Conservation (phyloP, 108 stramenopile species). For the Cyclotella choctawhatcheeana region DNA sequence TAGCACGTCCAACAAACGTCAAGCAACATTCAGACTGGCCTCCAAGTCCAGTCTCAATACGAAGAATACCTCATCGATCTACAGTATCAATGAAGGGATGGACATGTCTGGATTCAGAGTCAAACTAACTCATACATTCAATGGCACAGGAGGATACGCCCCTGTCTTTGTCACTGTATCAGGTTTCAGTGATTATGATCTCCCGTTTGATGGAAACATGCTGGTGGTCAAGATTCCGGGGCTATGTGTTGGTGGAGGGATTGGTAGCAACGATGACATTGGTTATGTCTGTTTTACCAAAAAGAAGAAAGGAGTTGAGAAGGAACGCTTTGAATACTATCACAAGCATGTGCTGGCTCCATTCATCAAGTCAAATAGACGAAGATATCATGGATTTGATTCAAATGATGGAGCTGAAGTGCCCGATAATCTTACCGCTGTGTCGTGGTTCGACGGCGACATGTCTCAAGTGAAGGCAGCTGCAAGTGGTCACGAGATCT, state of each 20-base stretch:
- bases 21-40: slow-evolving; percentile 1
- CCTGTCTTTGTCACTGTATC: slow-evolving; percentile 1
- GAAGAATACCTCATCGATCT: background rate
- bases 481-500: background rate
- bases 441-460: slow-evolving; percentile 1
- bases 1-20: background rate
- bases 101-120: background rate
- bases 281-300: background rate
- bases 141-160: background rate
- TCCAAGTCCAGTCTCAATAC: background rate
- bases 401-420: background rate
- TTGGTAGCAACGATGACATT: background rate
- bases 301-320: background rate
- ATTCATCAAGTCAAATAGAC: background rate
- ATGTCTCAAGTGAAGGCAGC: background rate
- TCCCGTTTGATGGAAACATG: slow-evolving; percentile 3
- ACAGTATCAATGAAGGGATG: background rate
- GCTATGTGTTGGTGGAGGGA: slow-evolving; percentile 1
- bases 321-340: slow-evolving; percentile 4
- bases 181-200: slow-evolving; percentile 2
- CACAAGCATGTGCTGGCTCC: background rate
- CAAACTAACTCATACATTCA: background rate
- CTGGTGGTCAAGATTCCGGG: slow-evolving; percentile 3
- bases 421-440: background rate
- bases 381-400: background rate